Conservation (phyloP, 129 eudicot species). For the Helichrysum umbraculigerum region DNA sequence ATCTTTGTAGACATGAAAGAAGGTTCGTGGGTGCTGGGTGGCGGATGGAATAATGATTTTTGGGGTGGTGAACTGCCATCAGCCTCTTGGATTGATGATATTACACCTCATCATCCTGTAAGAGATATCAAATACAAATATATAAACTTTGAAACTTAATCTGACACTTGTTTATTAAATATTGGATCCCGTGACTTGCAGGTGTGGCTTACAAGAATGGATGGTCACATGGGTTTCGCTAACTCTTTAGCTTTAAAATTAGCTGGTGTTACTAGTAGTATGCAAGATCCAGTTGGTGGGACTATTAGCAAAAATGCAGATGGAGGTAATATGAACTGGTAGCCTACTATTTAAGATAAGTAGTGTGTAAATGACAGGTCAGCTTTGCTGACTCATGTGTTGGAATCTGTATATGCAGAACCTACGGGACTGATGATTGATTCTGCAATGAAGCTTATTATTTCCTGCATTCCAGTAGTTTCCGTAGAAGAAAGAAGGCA, state of each 20-base stretch:
- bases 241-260: slow-evolving; percentile 67
- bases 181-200: slow-evolving; percentile 28
- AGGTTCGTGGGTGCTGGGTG: slow-evolving; percentile 91
- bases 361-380: slow-evolving; percentile 14
- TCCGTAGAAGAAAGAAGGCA: slow-evolving; percentile 81
- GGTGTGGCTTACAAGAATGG: slow-evolving; percentile 97
- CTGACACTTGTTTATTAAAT: background rate
- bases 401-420: slow-evolving; percentile 50
- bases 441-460: slow-evolving; percentile 80
- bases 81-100: slow-evolving; percentile 88
- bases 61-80: slow-evolving; percentile 97
- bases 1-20: slow-evolving; percentile 52
- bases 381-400: slow-evolving; percentile 16
- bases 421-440: slow-evolving; percentile 92
- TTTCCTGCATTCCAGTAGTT: slow-evolving; percentile 67
- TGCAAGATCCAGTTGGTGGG: slow-evolving; percentile 82
- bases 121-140: slow-evolving; percentile 15
- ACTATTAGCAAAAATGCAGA: slow-evolving; percentile 46
- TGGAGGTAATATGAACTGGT: slow-evolving; percentile 55
- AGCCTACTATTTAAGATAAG: background rate
- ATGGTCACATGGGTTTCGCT: slow-evolving; percentile 99
- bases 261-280: slow-evolving; percentile 65
- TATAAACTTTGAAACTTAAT: slow-evolving; percentile 20
- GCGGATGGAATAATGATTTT: slow-evolving; percentile 96
- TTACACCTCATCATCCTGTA: slow-evolving; percentile 84